Percentiles rank a stretch among this genome's conserved stretches.
phyloP scores from a whole-genome alignment of 192 early-diverging fungal species.

The Coemansia sp. region DNA sequence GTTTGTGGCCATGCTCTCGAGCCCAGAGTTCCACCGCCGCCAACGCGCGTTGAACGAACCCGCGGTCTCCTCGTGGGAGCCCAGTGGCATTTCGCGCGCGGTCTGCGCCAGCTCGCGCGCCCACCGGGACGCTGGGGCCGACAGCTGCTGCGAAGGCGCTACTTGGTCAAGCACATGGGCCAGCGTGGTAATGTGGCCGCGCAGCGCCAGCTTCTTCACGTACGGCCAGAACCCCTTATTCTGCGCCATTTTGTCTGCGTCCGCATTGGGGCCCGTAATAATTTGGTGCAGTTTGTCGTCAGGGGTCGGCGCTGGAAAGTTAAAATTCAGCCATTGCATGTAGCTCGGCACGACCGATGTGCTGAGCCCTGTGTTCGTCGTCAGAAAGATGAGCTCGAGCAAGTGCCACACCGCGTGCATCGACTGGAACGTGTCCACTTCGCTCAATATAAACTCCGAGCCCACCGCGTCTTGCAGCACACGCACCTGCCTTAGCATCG shows the following conservation, averaged over 20 bases:
- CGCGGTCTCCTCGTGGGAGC: constrained; percentile 39
- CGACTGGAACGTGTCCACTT: constrained; percentile 30
- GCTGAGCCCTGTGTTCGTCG: constrained; percentile 26
- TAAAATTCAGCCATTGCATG: constrained; percentile 51
- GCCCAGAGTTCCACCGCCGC: constrained; percentile 35
- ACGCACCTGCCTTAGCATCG: constrained; percentile 38
- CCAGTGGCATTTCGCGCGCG: constrained; percentile 37
- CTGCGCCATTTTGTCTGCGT: constrained; percentile 7
- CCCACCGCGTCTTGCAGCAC: constrained; percentile 19
- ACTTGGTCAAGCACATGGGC: constrained; percentile 31
- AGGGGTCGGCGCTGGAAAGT: constrained; percentile 37
- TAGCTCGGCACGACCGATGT: constrained; percentile 24
- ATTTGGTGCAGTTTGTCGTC: constrained; percentile 29
- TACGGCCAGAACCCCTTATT: constrained; percentile 32
- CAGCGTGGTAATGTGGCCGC: constrained; percentile 30
- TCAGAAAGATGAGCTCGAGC: constrained; percentile 44
- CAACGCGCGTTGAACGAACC: constrained; percentile 27
- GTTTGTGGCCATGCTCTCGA: constrained; percentile 15
- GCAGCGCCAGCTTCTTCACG: constrained; percentile 31
- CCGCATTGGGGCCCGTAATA: constrained; percentile 2
- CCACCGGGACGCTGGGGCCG: constrained; percentile 20
- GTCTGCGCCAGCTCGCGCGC: constrained; percentile 21
- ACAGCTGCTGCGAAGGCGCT: constrained; percentile 8
- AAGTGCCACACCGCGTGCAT: constrained; percentile 52
- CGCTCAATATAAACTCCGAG: constrained; percentile 15